Evolutionary conservation across 495 filamentous ascomycete genomes (phyloP).

Genomic region (Penicillium soppii): DNA sequence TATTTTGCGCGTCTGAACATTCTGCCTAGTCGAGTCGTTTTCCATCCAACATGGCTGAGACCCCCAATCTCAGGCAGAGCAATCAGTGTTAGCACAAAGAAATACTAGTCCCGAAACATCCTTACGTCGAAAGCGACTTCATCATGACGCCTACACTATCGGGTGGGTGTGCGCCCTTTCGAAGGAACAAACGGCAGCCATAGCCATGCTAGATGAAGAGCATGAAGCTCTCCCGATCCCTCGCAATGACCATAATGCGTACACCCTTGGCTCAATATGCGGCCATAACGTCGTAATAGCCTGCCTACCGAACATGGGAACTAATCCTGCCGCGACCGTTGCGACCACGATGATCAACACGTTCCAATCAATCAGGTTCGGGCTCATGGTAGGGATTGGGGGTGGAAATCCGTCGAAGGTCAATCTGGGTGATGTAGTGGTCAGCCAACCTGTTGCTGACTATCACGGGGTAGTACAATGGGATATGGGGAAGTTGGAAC

Average conservation of each 20-base stretch:
- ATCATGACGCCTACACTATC: conserved; percentile 19
- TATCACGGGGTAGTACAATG: conserved; percentile 21
- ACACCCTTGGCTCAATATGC: conserved; percentile 26
- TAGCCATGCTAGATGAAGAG: conserved; percentile 20
- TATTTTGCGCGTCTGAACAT: too few relatives aligned
- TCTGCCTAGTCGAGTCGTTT: too few relatives aligned
- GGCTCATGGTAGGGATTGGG: conserved; percentile 52
- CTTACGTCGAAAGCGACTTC: too few relatives aligned
- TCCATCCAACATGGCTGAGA: too few relatives aligned
- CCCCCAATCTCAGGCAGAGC: too few relatives aligned
- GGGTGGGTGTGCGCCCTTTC: conserved; percentile 28
- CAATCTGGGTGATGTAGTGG: conserved; percentile 25
- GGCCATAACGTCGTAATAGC: conserved; percentile 47
- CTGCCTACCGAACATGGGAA: conserved; percentile 40
- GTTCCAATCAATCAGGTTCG: conserved; percentile 42
- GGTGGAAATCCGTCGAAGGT: conserved; percentile 32
- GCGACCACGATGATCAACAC: conserved; percentile 32
- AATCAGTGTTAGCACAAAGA: too few relatives aligned
- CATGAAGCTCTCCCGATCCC: conserved; percentile 4
- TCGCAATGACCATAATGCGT: conserved; percentile 28
- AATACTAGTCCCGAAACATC: too few relatives aligned
- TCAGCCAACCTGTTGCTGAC: conserved; percentile 13
- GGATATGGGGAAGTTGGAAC: conserved; percentile 21
- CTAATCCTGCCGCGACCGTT: conserved; percentile 32
- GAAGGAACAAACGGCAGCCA: conserved; percentile 21